Evolutionary conservation across 78 protist species (phyloP).

Genomic region (Cyanophora paradoxa): DNA sequence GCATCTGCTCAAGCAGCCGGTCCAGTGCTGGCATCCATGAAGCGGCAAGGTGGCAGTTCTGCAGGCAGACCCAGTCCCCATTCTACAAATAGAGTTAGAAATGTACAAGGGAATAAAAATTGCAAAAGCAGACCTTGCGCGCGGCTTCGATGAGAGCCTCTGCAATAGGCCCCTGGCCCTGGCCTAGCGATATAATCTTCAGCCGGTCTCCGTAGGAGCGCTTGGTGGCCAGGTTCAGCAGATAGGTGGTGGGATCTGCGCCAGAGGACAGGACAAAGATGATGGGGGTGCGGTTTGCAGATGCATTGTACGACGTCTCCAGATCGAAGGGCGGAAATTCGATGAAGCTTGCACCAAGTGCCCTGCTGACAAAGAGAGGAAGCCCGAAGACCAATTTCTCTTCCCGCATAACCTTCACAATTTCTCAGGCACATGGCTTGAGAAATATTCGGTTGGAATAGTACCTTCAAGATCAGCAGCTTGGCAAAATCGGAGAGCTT

Average conservation of each 20-base stretch:
- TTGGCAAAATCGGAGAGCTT: slow-evolving; percentile 23
- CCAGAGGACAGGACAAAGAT: slow-evolving; percentile 83
- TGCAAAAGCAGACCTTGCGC: neutral
- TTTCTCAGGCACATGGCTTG: too few relatives aligned
- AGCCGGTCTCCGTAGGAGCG: slow-evolving; percentile 1
- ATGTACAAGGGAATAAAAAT: too few relatives aligned
- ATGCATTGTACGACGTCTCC: slow-evolving; percentile 48
- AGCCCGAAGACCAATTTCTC: slow-evolving; percentile 42
- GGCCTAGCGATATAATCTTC: slow-evolving; percentile 62
- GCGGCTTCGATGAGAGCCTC: slow-evolving; percentile 26
- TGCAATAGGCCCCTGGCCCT: slow-evolving; percentile 68
- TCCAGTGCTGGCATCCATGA: slow-evolving; percentile 63
- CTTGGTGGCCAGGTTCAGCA: slow-evolving; percentile 1
- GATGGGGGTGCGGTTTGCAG: slow-evolving; percentile 52
- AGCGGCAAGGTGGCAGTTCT: slow-evolving; percentile 60
- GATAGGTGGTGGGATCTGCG: slow-evolving; percentile 69
- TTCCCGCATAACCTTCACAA: neutral
- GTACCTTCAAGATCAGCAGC: slow-evolving; percentile 23
- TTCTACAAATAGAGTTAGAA: too few relatives aligned
- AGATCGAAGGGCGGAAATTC: slow-evolving; percentile 45
- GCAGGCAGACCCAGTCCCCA: slow-evolving; percentile 70
- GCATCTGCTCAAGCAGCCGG: slow-evolving; percentile 21
- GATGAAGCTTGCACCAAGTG: slow-evolving; percentile 35
- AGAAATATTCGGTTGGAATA: too few relatives aligned
- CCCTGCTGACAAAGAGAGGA: neutral